Percentiles rank a stretch among this genome's conserved stretches.
These are phyloP conservation scores for Tinospora cordifolia DNA, from an alignment of 164 flowering plant species.

Conservation along the genomic window DNA sequence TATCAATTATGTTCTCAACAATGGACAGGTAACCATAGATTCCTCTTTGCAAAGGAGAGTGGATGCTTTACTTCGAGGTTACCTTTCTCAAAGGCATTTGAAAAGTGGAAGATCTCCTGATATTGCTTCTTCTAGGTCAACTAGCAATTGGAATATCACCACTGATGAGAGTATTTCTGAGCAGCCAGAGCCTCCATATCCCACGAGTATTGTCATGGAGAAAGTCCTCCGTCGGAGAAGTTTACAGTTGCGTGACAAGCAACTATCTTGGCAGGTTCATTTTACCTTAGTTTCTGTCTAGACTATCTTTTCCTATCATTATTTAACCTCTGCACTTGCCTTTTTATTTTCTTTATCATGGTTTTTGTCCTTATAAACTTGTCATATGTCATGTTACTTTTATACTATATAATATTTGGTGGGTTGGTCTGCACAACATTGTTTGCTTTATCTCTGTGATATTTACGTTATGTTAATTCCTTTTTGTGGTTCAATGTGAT, in stretches of 20 bases:
- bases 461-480: neutral
- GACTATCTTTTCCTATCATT: no score
- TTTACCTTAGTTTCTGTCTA: neutral
- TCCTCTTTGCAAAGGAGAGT: slow-evolving; percentile 54
- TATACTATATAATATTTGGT: neutral
- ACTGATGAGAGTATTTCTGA: slow-evolving; percentile 74
- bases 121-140: slow-evolving; percentile 44
- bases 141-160: slow-evolving; percentile 43
- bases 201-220: slow-evolving; percentile 51
- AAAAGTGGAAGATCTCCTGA: slow-evolving; percentile 23
- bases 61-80: slow-evolving; percentile 44
- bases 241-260: slow-evolving; percentile 56
- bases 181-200: slow-evolving; percentile 42
- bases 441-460: neutral
- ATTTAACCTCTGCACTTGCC: neutral
- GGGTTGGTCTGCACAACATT: neutral
- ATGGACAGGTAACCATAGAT: slow-evolving; percentile 52
- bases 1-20: slow-evolving; percentile 14
- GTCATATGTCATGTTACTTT: neutral
- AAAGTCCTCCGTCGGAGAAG: slow-evolving; percentile 51
- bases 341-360: neutral
- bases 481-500: neutral
- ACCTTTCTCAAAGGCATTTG: slow-evolving; percentile 46
- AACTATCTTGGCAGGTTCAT: slow-evolving; percentile 77
- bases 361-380: neutral